These are phyloP conservation scores for Ilyonectria robusta DNA, from an alignment of 2,329 filamentous ascomycete species.

Conservation along the genomic window DNA sequence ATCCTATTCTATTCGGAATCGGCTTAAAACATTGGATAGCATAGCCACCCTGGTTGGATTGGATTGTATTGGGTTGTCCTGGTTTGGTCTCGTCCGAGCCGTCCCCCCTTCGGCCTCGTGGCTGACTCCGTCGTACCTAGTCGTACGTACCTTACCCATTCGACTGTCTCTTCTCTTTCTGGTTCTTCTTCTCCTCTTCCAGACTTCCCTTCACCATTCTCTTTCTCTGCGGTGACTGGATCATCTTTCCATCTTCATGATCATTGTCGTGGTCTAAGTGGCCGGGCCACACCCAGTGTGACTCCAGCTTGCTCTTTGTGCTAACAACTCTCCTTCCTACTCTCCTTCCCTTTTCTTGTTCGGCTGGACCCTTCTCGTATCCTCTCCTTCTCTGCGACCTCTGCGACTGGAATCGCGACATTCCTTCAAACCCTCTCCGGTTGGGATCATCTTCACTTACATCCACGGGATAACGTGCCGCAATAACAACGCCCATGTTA, in stretches of 20 bases:
- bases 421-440: conserved; percentile 54
- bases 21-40: conserved; percentile 42
- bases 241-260: conserved; percentile 46
- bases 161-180: conserved; percentile 38
- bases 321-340: conserved; percentile 20
- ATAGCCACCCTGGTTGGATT: conserved; percentile 35
- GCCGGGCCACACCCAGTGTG: conserved; percentile 42
- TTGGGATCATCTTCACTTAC: conserved; percentile 64
- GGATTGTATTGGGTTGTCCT: conserved; percentile 28
- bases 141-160: conserved; percentile 25
- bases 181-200: conserved; percentile 11
- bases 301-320: conserved; percentile 35
- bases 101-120: conserved; percentile 32
- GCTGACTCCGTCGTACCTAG: conserved; percentile 22
- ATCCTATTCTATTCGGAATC: conserved; percentile 39
- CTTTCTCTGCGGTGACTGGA: conserved; percentile 38
- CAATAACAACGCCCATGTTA: conserved; percentile 22
- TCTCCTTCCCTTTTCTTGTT: conserved; percentile 16
- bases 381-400: conserved; percentile 34
- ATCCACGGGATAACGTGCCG: conserved; percentile 56
- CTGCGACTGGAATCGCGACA: conserved; percentile 55
- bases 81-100: conserved; percentile 34
- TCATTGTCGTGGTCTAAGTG: conserved; percentile 43
- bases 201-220: conserved; percentile 12
- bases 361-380: conserved; percentile 31